A percentile compares a stretch with the other conserved stretches of the same genome.
Evolutionary conservation across 345 rosid genomes (phyloP).

Genomic region (Reutealis trisperma): DNA sequence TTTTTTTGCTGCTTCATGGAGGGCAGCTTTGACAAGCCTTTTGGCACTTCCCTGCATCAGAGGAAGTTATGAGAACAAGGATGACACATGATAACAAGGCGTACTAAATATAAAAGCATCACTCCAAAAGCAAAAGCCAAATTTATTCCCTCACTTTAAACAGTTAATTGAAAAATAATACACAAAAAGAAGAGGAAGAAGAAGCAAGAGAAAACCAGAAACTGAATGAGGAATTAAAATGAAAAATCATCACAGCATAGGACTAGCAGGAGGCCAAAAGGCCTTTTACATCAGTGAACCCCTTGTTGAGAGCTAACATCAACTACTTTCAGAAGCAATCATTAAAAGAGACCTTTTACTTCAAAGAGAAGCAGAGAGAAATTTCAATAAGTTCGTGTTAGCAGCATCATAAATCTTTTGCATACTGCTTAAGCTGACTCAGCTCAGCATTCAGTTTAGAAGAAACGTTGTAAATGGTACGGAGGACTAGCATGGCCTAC

Average conservation of each 20-base stretch:
- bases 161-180: not conserved
- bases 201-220: not conserved
- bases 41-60: conserved; percentile 77
- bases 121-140: too few species aligned
- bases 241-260: too few species aligned
- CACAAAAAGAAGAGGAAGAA: not conserved
- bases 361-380: not conserved
- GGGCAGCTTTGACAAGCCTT: conserved; percentile 83
- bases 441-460: not conserved
- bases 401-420: not conserved
- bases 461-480: not conserved
- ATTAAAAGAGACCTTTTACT: not conserved
- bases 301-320: not conserved
- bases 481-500: too few species aligned
- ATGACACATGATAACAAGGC: not conserved
- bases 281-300: too few species aligned
- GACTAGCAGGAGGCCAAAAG: too few species aligned
- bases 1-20: conserved; percentile 86
- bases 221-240: too few species aligned
- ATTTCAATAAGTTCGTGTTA: not conserved
- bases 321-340: not conserved
- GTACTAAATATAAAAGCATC: not conserved
- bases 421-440: too few species aligned
- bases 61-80: conserved; percentile 5
- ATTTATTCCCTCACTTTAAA: too few species aligned